phyloP scores from a whole-genome alignment of 768 basidiomycete species.

The Phanerochaete sordida region DNA sequence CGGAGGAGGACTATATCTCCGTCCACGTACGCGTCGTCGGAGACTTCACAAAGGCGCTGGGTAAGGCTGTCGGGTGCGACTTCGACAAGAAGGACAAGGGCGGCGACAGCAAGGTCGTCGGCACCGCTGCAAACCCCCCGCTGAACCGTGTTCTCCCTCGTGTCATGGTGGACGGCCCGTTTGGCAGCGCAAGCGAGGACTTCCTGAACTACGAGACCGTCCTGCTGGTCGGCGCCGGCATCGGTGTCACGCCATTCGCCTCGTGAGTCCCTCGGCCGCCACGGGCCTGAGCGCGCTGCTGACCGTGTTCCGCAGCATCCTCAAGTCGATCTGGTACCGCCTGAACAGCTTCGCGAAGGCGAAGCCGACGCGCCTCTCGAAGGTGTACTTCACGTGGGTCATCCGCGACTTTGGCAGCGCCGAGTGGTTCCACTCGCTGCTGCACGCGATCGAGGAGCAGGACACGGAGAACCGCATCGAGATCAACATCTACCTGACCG shows the following conservation, averaged over 20 bases:
- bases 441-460: slow-evolving; percentile 92
- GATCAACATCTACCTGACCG: slow-evolving; percentile 92
- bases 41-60: slow-evolving; percentile 83
- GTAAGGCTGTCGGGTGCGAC: slow-evolving; percentile 81
- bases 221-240: slow-evolving; percentile 89
- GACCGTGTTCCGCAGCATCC: slow-evolving; percentile 44
- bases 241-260: slow-evolving; percentile 95
- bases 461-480: slow-evolving; percentile 84
- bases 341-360: slow-evolving; percentile 82
- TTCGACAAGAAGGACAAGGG: slow-evolving; percentile 54
- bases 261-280: slow-evolving; percentile 53
- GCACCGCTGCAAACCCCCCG: slow-evolving; percentile 52
- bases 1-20: slow-evolving; percentile 93
- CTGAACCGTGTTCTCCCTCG: slow-evolving; percentile 78
- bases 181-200: slow-evolving; percentile 90
- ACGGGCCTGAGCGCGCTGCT: not conserved
- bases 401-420: slow-evolving; percentile 89
- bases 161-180: slow-evolving; percentile 95
- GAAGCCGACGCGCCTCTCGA: slow-evolving; percentile 79
- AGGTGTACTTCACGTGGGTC: slow-evolving; percentile 95
- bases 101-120: slow-evolving; percentile 57
- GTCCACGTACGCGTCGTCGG: slow-evolving; percentile 92
- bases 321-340: slow-evolving; percentile 94
- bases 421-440: slow-evolving; percentile 92
- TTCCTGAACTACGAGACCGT: slow-evolving; percentile 88